Base-by-base conservation (phyloP, 805 yeast genomes). In the Candida golubevii region DNA sequence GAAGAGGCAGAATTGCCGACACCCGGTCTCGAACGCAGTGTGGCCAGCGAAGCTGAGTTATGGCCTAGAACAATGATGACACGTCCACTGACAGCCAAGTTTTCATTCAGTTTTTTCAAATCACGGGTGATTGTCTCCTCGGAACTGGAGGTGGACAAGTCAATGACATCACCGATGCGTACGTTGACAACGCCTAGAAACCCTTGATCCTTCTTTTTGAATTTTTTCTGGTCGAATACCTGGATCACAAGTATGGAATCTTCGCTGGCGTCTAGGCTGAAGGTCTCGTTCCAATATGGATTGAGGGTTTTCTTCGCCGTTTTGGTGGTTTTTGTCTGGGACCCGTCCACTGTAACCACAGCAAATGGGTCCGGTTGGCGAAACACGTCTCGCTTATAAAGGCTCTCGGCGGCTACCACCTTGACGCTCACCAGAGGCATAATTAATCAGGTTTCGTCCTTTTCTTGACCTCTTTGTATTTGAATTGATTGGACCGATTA, bases 341-440 rank as follows among this genome's bases (percentile, higher is more conserved):
- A 82, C 4, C 98, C 98, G 65, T 93, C 99, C n/a, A 93, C 90
- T 10, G 98, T 91, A 50, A 93, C 72, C 31, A 93, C 98, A 1
- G 97, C 97, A 69, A 93, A 93, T 9, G 99, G 99, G 65, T 93
- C 99, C 2, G 99, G 99, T 50, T 90, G 86, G 45, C 96, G 81
- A 63, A 90, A 88, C 23, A 93, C 90, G 65, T 93, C 99, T 51
- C 99, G 78, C 67, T 93, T 93, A 66, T 88, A 88, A 45, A 93
- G 81, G 26, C 96, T 87, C 64, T 93, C 99, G 11, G 98, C 97
- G 12, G 97, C 98, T 36, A 93, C 91, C 34, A 93, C 78, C 60
- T 84, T 83, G 34, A 85, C 89, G 46, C 75, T 75, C 53, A 83
- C 75, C 18, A 62, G 48, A 4, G 60, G 50, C 51, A 49, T 53